These are phyloP conservation scores for Lentinula boryana DNA, from an alignment of 768 basidiomycete species.

Conservation along the genomic window DNA sequence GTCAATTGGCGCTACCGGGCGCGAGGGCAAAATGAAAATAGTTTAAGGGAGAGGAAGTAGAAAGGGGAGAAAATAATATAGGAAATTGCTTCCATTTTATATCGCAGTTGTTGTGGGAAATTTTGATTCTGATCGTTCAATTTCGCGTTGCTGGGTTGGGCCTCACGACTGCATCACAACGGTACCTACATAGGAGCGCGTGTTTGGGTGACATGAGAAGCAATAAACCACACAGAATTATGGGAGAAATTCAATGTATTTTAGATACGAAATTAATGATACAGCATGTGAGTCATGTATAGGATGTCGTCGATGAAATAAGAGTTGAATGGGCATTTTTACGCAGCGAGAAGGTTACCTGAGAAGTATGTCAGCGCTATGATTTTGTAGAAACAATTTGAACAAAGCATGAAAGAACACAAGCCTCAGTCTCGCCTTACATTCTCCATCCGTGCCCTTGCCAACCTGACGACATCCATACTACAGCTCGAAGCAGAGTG, in stretches of 20 bases:
- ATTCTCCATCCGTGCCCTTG: constrained; percentile 67
- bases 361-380: neutral
- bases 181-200: too few relatives aligned
- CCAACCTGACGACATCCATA: constrained; percentile 24
- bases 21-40: neutral
- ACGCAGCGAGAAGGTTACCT: too few relatives aligned
- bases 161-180: neutral
- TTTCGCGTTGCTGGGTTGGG: neutral
- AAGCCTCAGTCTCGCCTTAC: constrained; percentile 79
- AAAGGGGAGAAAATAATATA: neutral
- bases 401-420: neutral
- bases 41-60: neutral
- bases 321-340: too few relatives aligned
- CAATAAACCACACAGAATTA: too few relatives aligned
- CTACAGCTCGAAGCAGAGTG: constrained; percentile 9
- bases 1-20: constrained; percentile 3
- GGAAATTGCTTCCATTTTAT: neutral
- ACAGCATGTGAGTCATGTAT: too few relatives aligned
- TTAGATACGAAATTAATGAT: too few relatives aligned
- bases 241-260: too few relatives aligned
- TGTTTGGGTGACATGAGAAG: too few relatives aligned
- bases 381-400: neutral
- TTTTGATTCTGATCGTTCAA: neutral
- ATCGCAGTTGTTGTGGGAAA: neutral
- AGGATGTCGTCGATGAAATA: too few relatives aligned